phyloP scores from a whole-genome alignment of 2,329 filamentous ascomycete genomes.

The Cytospora leucostoma region DNA sequence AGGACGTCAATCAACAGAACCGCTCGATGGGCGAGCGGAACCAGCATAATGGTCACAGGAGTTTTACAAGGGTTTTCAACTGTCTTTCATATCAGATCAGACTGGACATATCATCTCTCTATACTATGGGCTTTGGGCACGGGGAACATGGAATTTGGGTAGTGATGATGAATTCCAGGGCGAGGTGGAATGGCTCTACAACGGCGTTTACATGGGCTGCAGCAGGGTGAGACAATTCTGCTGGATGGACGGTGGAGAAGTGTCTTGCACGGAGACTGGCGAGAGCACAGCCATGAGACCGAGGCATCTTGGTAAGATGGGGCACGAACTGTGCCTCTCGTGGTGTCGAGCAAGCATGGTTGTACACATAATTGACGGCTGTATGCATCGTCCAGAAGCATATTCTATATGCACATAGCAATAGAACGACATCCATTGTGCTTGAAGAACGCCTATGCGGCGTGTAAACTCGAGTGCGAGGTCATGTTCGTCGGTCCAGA shows the following conservation, averaged over 20 bases:
- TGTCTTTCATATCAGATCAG: conserved; percentile 16
- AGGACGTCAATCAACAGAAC: not conserved
- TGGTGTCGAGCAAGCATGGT: conserved; percentile 3
- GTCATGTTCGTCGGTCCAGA: too few relatives aligned
- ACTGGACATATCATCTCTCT: conserved; percentile 21
- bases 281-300: not conserved
- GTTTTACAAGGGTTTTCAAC: not conserved
- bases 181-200: not conserved
- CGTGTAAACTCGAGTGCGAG: not conserved
- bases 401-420: conserved; percentile 23
- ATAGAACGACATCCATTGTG: conserved; percentile 23
- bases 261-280: not conserved
- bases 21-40: not conserved
- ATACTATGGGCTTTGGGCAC: conserved; percentile 8
- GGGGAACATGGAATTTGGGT: not conserved
- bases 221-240: not conserved
- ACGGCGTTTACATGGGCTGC: conserved; percentile 10
- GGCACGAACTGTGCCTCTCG: not conserved
- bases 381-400: conserved; percentile 9
- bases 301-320: not conserved
- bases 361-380: conserved; percentile 15
- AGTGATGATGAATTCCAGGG: not conserved
- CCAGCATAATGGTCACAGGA: conserved; percentile 10
- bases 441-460: not conserved
- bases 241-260: not conserved